phyloP scores from a whole-genome alignment of 257 asterid species.

The Solanum dulcamara region DNA sequence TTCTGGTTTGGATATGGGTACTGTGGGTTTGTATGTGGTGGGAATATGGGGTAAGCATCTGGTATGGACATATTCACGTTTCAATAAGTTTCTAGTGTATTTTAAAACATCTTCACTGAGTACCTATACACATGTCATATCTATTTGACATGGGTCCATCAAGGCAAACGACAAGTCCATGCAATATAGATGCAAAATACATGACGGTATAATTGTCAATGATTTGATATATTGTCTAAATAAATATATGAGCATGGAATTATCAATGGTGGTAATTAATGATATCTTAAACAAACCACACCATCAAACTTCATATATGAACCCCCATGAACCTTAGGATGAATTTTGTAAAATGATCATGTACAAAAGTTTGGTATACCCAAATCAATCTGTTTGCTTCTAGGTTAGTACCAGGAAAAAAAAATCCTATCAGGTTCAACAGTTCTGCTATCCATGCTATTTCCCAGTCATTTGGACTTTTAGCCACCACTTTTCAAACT shows the following conservation, averaged over 20 bases:
- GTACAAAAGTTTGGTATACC: not conserved
- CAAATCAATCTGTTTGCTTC: not conserved
- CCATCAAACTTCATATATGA: not conserved
- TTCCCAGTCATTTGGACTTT: too few relatives aligned
- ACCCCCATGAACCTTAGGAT: not conserved
- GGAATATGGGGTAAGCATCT: not conserved
- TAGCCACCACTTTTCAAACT: too few relatives aligned
- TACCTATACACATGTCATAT: not conserved
- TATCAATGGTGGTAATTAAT: not conserved
- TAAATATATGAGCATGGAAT: not conserved
- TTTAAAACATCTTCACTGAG: not conserved
- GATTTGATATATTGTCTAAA: not conserved
- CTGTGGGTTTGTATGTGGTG: not conserved
- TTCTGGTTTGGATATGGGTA: not conserved
- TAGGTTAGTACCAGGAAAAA: too few relatives aligned
- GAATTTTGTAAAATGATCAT: not conserved
- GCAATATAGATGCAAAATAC: not conserved
- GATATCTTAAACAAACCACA: not conserved
- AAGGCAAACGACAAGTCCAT: not conserved
- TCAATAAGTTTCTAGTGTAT: not conserved
- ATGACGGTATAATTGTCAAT: not conserved
- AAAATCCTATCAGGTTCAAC: too few relatives aligned
- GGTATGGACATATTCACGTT: not conserved
- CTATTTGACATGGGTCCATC: not conserved
- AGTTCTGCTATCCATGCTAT: too few relatives aligned